Percentiles rank a stretch among this genome's conserved stretches.
Conservation (phyloP, 768 basidiomycete species). For the Mycena polygramma region DNA sequence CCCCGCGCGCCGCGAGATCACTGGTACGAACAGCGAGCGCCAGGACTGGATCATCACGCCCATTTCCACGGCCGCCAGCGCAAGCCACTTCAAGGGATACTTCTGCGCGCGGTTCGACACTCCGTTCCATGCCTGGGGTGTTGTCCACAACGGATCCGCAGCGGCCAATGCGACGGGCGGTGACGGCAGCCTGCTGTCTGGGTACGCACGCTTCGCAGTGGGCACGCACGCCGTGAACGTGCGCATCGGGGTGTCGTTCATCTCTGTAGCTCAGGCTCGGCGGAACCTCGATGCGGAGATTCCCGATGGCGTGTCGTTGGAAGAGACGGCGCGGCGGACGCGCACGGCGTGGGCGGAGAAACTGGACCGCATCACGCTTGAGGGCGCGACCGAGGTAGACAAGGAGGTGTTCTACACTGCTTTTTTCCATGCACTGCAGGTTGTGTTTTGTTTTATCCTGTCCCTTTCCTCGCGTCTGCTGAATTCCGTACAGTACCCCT, state of each 20-base stretch:
- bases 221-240: constrained; percentile 54
- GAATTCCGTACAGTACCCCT: constrained; percentile 69
- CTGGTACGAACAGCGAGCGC: constrained; percentile 69
- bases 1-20: constrained; percentile 59
- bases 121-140: constrained; percentile 60
- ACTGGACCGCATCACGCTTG: constrained; percentile 55
- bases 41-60: constrained; percentile 72
- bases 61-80: constrained; percentile 45
- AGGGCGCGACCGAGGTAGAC: constrained; percentile 56
- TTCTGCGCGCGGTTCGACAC: constrained; percentile 62
- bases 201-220: constrained; percentile 54
- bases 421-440: constrained; percentile 47
- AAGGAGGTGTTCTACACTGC: constrained; percentile 60
- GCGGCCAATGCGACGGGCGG: constrained; percentile 41
- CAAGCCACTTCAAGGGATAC: constrained; percentile 51
- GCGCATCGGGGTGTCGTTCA: constrained; percentile 71
- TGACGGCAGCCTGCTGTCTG: constrained; percentile 56
- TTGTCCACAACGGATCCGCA: constrained; percentile 54
- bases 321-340: constrained; percentile 58
- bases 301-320: constrained; percentile 56
- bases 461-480: neutral
- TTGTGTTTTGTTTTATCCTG: neutral
- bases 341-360: constrained; percentile 63
- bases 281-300: constrained; percentile 61
- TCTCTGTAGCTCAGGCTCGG: constrained; percentile 69